Evolutionary conservation across 495 filamentous ascomycete genomes (phyloP), one percentile per base, ranked within the genome.

Genomic region (Terfezia claveryi): DNA sequence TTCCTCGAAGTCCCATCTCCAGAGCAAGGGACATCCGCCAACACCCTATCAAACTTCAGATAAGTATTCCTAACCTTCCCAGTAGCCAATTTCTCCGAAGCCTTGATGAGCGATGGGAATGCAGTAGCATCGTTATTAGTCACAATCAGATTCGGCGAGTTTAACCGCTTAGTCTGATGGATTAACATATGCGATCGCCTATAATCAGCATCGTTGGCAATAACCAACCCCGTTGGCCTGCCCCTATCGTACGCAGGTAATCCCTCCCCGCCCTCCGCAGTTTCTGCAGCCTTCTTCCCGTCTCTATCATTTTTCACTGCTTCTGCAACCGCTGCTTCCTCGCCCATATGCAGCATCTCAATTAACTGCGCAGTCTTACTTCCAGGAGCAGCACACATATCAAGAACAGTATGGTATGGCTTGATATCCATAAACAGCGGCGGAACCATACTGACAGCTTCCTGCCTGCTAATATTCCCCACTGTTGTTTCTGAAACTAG

Each of bases 361-460:
- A 96, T 80, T 38, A 98, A 68, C 71, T 98, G 91, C 23, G 87
- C 85, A 14, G 88, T 83, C 73, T 98, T 98, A 72, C 87, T 94
- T 20, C 91, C 91, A 7, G 91, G 91, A 0, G 91, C 91, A 56
- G 91, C 91, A 68, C 91, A 98, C 73, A 98, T 77, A 67, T 98
- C 91, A 62, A 98, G 69, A 10, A 94, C 87, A 9, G 78, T 78
- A 84, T 95, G 94, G 38, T 87, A 85, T 17, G 92, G 87, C 53
- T 77, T 76, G 36, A 94, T 69, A 64, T 94, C 89, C 76, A 96
- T 84, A 56, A 96, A 71, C 52, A 96, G 78, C 23, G 92, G 92
- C 23, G 91, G 91, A 58, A 98, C 94, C 91, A 98, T 98, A 73
- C 85, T 92, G 57, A 98, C 91, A 20, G 89, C 79, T 70, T 98